phyloP scores from a whole-genome alignment of 768 basidiomycete species.

The Mycena indigotica region DNA sequence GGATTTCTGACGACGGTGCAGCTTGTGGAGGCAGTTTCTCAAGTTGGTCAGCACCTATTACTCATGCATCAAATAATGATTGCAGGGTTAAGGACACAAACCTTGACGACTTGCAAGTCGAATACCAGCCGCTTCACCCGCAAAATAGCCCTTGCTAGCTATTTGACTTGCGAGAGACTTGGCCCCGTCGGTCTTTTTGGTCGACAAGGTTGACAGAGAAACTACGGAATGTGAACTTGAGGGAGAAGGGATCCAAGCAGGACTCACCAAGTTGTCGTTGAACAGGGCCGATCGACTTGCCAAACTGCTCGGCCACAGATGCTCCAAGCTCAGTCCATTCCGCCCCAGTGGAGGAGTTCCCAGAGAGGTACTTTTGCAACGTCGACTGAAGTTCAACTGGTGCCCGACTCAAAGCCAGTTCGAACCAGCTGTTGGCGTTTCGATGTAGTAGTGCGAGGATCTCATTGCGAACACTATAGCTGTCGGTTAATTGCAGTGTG shows the following conservation, averaged over 20 bases:
- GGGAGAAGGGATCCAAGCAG: neutral
- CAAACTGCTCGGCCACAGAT: conserved; percentile 84
- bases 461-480: conserved; percentile 81
- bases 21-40: conserved; percentile 62
- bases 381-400: conserved; percentile 93
- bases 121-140: conserved; percentile 83
- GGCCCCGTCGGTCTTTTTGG: conserved; percentile 78
- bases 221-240: conserved; percentile 39
- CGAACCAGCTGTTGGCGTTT: conserved; percentile 83
- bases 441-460: conserved; percentile 76
- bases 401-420: conserved; percentile 81
- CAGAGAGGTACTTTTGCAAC: conserved; percentile 90
- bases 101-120: conserved; percentile 69
- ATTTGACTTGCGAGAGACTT: conserved; percentile 83
- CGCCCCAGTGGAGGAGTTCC: conserved; percentile 66
- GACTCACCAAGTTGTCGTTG: conserved; percentile 73
- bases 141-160: conserved; percentile 87
- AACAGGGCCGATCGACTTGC: conserved; percentile 75
- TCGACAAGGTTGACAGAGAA: conserved; percentile 55
- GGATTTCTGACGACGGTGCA: conserved; percentile 63
- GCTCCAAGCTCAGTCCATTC: conserved; percentile 89
- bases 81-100: conserved; percentile 30
- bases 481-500: conserved; percentile 80
- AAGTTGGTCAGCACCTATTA: conserved; percentile 56
- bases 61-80: neutral